Base-by-base conservation (phyloP, 2,329 filamentous ascomycete genomes). In the Zymoseptoria brevis region DNA sequence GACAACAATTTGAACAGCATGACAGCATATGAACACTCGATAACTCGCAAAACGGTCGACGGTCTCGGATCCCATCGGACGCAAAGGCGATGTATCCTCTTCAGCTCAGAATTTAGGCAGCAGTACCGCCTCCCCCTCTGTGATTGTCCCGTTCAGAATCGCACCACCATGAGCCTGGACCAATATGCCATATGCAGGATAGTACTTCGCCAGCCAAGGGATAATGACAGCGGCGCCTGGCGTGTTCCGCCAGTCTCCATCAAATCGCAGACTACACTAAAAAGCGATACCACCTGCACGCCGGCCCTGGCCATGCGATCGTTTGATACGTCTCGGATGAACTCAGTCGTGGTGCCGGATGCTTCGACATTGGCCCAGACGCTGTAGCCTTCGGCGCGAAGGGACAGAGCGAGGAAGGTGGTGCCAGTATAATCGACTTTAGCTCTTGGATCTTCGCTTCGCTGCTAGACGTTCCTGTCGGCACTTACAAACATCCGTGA, bases 341-440 rank as follows among this genome's bases (percentile, higher is more conserved):
- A 79, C 48, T 75, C 69, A 1, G 80, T 83, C 19, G 84, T 84
- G 1, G 87, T 90, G 1, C 87, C 87, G 0, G 81, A 85, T 1
- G 85, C 87, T 67, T 90, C 87, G 56, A 85, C 80, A 74, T 89
- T 88, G 66, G 86, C 87, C 76, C 81, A 90, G 59, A 91, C 87
- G 45, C 82, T 81, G 76, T 89, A 91, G 24, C 87, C 88, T 50
- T 83, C 86, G 13, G 84, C 81, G 41, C 85, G 79, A 4, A 90
- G 82, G 0, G 86, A 87, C n/a, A 90, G 79, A 0, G 88, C 85
- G 5, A 88, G 79, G 77, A 90, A 90, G 0, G 87, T 78, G 21
- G 86, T 88, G 79, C 80, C 79, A 11, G 11, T 51, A 19, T 1
- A 3, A 16, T n/a, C 35, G 5, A 4, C 1, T 11, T 45, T n/a